Evolutionary conservation across 768 basidiomycete genomes (phyloP).

Genomic region (Pluteus cervinus): DNA sequence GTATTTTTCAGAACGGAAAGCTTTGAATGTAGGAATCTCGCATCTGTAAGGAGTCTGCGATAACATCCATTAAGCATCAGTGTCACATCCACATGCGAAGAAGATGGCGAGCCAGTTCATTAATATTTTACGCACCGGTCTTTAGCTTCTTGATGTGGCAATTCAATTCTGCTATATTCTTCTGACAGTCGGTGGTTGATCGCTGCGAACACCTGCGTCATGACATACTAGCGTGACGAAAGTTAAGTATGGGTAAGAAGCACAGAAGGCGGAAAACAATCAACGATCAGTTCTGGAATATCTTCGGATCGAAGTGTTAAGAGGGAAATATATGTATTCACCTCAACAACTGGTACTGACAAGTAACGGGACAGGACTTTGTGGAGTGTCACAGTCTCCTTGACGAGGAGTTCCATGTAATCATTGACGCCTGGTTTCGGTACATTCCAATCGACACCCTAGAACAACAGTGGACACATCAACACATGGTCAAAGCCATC

Average conservation of each 20-base stretch:
- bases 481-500: slow-evolving; percentile 3
- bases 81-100: slow-evolving; percentile 3
- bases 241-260: slow-evolving; percentile 1
- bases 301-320: slow-evolving; percentile 9
- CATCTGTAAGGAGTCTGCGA: slow-evolving; percentile 73
- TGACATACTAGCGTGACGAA: slow-evolving; percentile 60
- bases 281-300: slow-evolving; percentile 4
- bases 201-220: slow-evolving; percentile 91
- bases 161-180: slow-evolving; percentile 76
- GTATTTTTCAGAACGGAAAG: slow-evolving; percentile 72
- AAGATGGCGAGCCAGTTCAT: slow-evolving; percentile 3
- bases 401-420: slow-evolving; percentile 92
- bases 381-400: slow-evolving; percentile 92
- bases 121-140: slow-evolving; percentile 51
- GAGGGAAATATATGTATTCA: slow-evolving; percentile 28
- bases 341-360: slow-evolving; percentile 74
- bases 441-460: slow-evolving; percentile 78
- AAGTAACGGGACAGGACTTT: slow-evolving; percentile 94
- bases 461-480: slow-evolving; percentile 5
- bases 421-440: slow-evolving; percentile 62
- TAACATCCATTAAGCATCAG: slow-evolving; percentile 10
- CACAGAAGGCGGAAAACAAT: slow-evolving; percentile 9
- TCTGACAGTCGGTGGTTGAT: slow-evolving; percentile 89
- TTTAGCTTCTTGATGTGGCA: slow-evolving; percentile 82
- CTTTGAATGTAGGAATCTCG: slow-evolving; percentile 69